Evolutionary conservation across 2,329 filamentous ascomycete species (phyloP).

Genomic region (Basipetospora chlamydospora): DNA sequence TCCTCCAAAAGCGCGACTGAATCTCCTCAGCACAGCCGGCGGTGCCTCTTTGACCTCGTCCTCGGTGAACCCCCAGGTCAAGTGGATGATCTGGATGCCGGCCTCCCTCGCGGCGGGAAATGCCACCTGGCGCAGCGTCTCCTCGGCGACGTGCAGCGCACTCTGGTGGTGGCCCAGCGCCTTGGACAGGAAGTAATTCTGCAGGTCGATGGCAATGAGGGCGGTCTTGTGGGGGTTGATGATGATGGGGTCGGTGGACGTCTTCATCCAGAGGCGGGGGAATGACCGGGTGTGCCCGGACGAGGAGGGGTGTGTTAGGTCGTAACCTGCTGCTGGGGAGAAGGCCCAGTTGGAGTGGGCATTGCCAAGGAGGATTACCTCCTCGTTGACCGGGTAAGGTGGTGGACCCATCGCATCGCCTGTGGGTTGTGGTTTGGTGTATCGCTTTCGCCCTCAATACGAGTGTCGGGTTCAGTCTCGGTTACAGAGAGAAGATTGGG

Average conservation of each 20-base stretch:
- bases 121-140: slow-evolving; percentile 2
- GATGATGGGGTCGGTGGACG: slow-evolving; percentile 17
- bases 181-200: slow-evolving; percentile 33
- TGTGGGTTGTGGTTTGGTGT: neutral
- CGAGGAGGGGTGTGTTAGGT: slow-evolving; percentile 12
- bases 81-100: slow-evolving; percentile 27
- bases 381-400: neutral
- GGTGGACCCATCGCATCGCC: neutral
- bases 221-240: slow-evolving; percentile 27
- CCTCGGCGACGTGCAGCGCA: slow-evolving; percentile 5
- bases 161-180: slow-evolving; percentile 8
- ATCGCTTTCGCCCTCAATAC: neutral
- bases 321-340: slow-evolving; percentile 7
- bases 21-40: slow-evolving; percentile 30
- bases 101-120: slow-evolving; percentile 7
- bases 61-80: slow-evolving; percentile 44
- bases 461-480: no score
- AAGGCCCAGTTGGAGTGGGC: slow-evolving; percentile 7
- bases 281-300: slow-evolving; percentile 1
- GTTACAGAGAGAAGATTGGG: no score
- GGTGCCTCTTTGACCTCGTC: slow-evolving; percentile 34
- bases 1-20: slow-evolving; percentile 16
- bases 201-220: slow-evolving; percentile 36
- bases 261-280: slow-evolving; percentile 11
- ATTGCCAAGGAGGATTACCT: slow-evolving; percentile 5